Conservation (phyloP, 352 stramenopile species). For the Globisporangium ultimum region DNA sequence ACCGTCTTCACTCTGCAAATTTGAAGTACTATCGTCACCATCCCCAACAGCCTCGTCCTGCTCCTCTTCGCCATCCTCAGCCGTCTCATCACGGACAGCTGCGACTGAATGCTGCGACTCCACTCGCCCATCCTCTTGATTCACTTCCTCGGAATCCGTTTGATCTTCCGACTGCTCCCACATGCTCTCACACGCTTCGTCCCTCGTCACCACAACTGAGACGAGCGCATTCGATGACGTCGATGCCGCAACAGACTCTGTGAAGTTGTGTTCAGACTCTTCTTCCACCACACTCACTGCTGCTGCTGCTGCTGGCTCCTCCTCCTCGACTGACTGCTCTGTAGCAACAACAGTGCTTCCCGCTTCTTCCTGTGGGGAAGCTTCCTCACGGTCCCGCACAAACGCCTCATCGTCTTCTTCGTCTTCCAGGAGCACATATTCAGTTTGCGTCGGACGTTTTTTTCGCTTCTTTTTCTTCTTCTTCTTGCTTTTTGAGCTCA, state of each 20-base stretch:
- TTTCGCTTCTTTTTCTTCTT: constrained; percentile 78
- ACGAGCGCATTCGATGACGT: not conserved
- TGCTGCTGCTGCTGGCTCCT: not conserved
- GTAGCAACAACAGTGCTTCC: not conserved
- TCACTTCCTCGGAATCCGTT: constrained; percentile 17
- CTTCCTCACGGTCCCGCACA: too few species aligned
- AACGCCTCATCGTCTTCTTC: constrained; percentile 25
- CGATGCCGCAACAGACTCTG: too few species aligned
- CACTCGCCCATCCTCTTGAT: constrained; percentile 1
- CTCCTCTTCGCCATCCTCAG: constrained; percentile 10
- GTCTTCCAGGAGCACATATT: constrained; percentile 42
- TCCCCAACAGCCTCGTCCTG: constrained; percentile 17
- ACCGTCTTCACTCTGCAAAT: too few species aligned
- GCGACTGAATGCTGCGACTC: too few species aligned
- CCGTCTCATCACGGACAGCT: not conserved
- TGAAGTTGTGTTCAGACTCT: too few species aligned
- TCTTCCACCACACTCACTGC: not conserved
- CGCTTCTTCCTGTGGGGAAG: too few species aligned
- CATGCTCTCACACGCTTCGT: constrained; percentile 82
- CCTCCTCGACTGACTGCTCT: too few species aligned
- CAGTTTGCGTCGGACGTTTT: constrained; percentile 33
- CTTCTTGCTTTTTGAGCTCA: constrained; percentile 43
- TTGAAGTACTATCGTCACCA: too few species aligned
- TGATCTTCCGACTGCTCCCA: constrained; percentile 54
- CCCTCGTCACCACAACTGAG: constrained; percentile 39